phyloP scores from a whole-genome alignment of 2,329 filamentous ascomycete genomes.

The Penicillium capsulatum region DNA sequence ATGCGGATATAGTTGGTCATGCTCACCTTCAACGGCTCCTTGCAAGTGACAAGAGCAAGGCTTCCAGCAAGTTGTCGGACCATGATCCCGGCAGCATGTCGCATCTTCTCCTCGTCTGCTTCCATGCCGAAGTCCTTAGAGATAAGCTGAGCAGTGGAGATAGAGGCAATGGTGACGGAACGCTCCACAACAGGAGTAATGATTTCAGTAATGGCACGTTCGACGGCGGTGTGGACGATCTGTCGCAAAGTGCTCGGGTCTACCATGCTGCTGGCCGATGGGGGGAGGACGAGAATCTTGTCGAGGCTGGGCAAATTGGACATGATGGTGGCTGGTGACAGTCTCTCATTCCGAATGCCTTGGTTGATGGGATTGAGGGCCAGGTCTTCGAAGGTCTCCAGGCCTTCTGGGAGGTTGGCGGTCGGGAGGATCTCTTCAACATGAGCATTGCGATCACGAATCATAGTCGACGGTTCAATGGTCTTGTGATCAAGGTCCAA shows the following conservation, averaged over 20 bases:
- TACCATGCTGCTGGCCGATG: slow-evolving; percentile 70
- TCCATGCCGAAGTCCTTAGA: slow-evolving; percentile 96
- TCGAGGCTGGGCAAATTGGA: slow-evolving; percentile 80
- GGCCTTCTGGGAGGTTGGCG: slow-evolving; percentile 59
- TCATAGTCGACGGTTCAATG: slow-evolving; percentile 81
- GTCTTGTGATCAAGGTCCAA: slow-evolving; percentile 87
- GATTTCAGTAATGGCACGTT: slow-evolving; percentile 88
- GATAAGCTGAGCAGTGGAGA: slow-evolving; percentile 92
- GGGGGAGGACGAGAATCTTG: slow-evolving; percentile 73
- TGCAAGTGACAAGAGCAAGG: slow-evolving; percentile 93
- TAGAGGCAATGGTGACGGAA: slow-evolving; percentile 95
- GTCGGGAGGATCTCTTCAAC: slow-evolving; percentile 54
- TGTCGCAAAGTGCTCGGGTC: slow-evolving; percentile 61
- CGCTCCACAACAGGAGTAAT: slow-evolving; percentile 96
- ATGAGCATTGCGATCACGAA: slow-evolving; percentile 68
- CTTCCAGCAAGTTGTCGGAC: slow-evolving; percentile 92
- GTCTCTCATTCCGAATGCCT: slow-evolving; percentile 63
- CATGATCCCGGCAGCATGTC: slow-evolving; percentile 84
- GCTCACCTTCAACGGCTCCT: slow-evolving; percentile 91
- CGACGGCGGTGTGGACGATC: slow-evolving; percentile 82
- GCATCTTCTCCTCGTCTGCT: slow-evolving; percentile 78
- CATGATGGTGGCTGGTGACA: slow-evolving; percentile 73
- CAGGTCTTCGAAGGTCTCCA: slow-evolving; percentile 80
- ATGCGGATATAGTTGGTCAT: slow-evolving; percentile 97
- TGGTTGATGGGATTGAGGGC: slow-evolving; percentile 70